A percentile compares a stretch with the other conserved stretches of the same genome.
Evolutionary conservation across 1,139 yeast genomes (phyloP).

Genomic region (Yamadazyma aaseri): DNA sequence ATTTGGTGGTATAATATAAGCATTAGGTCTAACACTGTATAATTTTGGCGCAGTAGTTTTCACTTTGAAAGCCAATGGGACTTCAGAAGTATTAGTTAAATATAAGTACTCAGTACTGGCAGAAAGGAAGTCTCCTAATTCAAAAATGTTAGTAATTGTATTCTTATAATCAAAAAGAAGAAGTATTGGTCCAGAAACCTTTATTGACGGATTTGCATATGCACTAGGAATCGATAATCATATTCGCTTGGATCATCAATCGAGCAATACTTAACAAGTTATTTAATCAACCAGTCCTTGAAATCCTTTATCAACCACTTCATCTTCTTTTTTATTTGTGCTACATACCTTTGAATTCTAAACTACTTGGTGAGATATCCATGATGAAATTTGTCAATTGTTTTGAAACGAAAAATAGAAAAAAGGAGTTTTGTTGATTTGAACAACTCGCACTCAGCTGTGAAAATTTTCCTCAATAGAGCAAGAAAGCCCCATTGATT

Average conservation of each 20-base stretch:
- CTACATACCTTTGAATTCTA: conserved; percentile 80
- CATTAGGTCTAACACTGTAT: conserved; percentile 95
- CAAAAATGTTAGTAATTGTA: neutral
- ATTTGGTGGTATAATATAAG: conserved; percentile 77
- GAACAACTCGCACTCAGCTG: conserved; percentile 6
- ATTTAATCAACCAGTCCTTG: no score
- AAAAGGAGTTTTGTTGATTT: conserved; percentile 10
- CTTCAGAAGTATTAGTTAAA: conserved; percentile 62
- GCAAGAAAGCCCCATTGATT: no score
- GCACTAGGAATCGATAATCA: no score
- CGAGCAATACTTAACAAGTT: no score
- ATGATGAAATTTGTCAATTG: conserved; percentile 23
- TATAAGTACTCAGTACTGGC: conserved; percentile 69
- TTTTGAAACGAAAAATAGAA: conserved; percentile 1
- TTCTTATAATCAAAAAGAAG: no score
- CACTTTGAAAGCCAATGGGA: conserved; percentile 85
- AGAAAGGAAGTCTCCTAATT: conserved; percentile 65
- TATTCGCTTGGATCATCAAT: no score
- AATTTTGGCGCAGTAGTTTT: conserved; percentile 97
- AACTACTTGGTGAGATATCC: conserved; percentile 60
- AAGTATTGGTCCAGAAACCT: no score
- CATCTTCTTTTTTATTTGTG: no score
- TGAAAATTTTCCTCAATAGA: conserved; percentile 6
- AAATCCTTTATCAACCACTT: no score
- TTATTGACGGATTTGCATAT: no score